phyloP scores from a whole-genome alignment of 164 flowering plant genomes.

The Taxillus chinensis region DNA sequence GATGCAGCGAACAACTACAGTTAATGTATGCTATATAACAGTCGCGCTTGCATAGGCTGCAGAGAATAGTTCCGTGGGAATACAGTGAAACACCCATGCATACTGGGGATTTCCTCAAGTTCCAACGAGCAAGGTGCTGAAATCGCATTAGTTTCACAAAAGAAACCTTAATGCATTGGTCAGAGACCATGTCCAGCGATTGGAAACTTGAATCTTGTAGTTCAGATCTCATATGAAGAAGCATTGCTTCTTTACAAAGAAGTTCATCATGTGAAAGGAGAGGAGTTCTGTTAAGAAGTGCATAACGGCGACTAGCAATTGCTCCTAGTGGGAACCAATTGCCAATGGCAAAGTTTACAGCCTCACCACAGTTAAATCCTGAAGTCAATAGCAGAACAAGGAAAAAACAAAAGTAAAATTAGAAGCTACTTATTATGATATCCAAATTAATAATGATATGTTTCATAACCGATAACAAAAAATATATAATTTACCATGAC shows the following conservation, averaged over 20 bases:
- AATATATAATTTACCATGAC: slow-evolving; percentile 63
- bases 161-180: slow-evolving; percentile 42
- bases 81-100: slow-evolving; percentile 27
- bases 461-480: no score
- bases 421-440: neutral
- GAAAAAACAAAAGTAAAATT: neutral
- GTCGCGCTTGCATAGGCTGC: slow-evolving; percentile 90
- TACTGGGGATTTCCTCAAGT: slow-evolving; percentile 40
- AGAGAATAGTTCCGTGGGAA: slow-evolving; percentile 63
- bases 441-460: neutral
- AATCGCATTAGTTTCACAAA: slow-evolving; percentile 78
- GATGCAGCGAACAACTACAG: slow-evolving; percentile 62
- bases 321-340: slow-evolving; percentile 95
- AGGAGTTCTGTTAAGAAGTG: slow-evolving; percentile 75
- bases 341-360: slow-evolving; percentile 93
- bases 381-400: neutral
- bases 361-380: slow-evolving; percentile 99
- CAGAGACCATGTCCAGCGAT: slow-evolving; percentile 35
- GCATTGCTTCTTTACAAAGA: slow-evolving; percentile 89
- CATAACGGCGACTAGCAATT: slow-evolving; percentile 80
- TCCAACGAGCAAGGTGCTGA: slow-evolving; percentile 86
- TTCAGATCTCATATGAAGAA: slow-evolving; percentile 31
- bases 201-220: slow-evolving; percentile 24
- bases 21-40: slow-evolving; percentile 73
- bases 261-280: slow-evolving; percentile 94